These are phyloP conservation scores for Tulasnella sp. DNA, from an alignment of 768 basidiomycete species.

Conservation along the genomic window DNA sequence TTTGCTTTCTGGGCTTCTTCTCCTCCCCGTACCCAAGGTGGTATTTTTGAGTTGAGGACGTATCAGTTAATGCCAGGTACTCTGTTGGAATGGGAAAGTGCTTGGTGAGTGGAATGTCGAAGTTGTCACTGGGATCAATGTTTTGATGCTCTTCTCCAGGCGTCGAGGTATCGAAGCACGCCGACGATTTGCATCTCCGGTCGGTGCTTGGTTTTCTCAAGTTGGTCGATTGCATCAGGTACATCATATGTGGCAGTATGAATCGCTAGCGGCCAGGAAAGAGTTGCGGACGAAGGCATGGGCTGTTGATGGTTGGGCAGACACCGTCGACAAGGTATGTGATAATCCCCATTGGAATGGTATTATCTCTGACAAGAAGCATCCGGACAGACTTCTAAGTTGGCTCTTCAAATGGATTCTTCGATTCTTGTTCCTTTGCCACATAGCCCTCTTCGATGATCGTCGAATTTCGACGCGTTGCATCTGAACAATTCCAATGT, in stretches of 20 bases:
- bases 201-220: constrained; percentile 89
- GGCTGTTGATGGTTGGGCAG: constrained; percentile 91
- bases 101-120: constrained; percentile 45
- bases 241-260: constrained; percentile 89
- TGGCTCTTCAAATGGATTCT: constrained; percentile 76
- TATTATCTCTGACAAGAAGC: background rate
- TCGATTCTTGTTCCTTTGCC: constrained; percentile 66
- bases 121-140: background rate
- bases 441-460: constrained; percentile 74
- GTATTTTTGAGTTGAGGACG: constrained; percentile 83
- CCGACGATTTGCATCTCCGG: constrained; percentile 67
- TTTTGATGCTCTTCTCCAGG: constrained; percentile 34
- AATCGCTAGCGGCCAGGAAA: constrained; percentile 67
- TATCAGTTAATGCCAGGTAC: constrained; percentile 78
- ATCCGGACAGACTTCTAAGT: constrained; percentile 64
- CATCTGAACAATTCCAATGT: constrained; percentile 1
- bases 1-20: constrained; percentile 92
- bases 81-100: constrained; percentile 86
- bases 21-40: constrained; percentile 74
- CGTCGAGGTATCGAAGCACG: constrained; percentile 89
- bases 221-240: constrained; percentile 58
- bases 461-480: background rate
- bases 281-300: constrained; percentile 80
- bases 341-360: background rate
- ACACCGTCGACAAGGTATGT: constrained; percentile 78